Conservation (phyloP, 805 yeast genomes). For the Barnettozyma populi region DNA sequence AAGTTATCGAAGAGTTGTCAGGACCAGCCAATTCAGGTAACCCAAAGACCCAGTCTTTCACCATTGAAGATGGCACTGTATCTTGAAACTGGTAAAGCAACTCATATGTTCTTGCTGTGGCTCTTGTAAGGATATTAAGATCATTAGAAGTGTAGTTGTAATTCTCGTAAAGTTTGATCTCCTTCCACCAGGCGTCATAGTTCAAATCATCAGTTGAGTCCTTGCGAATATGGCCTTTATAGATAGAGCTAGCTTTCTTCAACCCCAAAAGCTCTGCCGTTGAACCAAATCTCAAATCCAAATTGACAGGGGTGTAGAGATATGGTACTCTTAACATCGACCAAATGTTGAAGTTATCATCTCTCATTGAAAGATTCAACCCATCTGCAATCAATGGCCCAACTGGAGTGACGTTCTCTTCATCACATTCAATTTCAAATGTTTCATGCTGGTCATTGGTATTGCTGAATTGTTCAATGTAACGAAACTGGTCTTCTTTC, state of each 20-base stretch:
- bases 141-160: constrained; percentile 40
- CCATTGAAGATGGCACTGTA: constrained; percentile 3
- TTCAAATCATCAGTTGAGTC: constrained; percentile 16
- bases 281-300: constrained; percentile 31
- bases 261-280: constrained; percentile 25
- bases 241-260: constrained; percentile 1
- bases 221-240: constrained; percentile 9
- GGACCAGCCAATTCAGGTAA: constrained; percentile 3
- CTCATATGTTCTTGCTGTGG: constrained; percentile 23
- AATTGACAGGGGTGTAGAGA: constrained; percentile 41
- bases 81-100: constrained; percentile 10
- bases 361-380: constrained; percentile 41
- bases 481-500: constrained; percentile 23
- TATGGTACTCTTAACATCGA: constrained; percentile 47
- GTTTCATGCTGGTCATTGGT: constrained; percentile 6
- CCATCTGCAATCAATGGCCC: constrained; percentile 58
- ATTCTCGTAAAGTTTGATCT: constrained; percentile 44
- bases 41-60: constrained; percentile 22
- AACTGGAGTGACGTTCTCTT: constrained; percentile 37
- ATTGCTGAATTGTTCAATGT: constrained; percentile 16
- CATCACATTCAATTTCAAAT: constrained; percentile 32
- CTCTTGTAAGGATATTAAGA: constrained; percentile 26
- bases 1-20: constrained; percentile 4
- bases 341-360: constrained; percentile 23
- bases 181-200: constrained; percentile 39